A percentile compares a stretch with the other conserved stretches of the same genome.
These are phyloP conservation scores for Arabis hirsuta DNA, from an alignment of 345 rosid species.

Conservation along the genomic window DNA sequence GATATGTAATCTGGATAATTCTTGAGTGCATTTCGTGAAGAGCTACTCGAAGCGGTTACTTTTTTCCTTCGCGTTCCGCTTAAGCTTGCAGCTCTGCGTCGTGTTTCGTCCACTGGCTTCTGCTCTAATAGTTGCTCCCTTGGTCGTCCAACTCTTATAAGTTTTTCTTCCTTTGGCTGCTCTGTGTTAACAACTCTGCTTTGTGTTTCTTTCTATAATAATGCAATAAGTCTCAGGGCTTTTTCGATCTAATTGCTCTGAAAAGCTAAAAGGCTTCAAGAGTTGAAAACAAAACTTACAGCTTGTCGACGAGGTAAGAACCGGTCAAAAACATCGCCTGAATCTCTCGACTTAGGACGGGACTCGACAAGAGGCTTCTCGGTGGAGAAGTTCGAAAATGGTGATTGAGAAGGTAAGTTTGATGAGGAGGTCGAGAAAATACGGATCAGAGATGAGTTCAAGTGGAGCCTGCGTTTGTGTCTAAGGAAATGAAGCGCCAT, in stretches of 20 bases:
- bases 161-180: conserved; percentile 9
- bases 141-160: not conserved
- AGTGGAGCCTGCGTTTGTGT: not conserved
- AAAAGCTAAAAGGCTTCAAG: not conserved
- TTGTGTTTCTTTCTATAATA: conserved; percentile 7
- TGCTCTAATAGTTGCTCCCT: conserved; percentile 2
- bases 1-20: conserved; percentile 12
- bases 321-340: not conserved
- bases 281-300: not conserved
- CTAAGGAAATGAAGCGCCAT: conserved; percentile 13
- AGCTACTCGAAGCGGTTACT: not conserved
- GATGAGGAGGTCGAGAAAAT: not conserved
- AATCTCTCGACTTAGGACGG: not conserved
- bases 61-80: not conserved
- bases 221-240: not conserved
- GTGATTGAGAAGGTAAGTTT: not conserved
- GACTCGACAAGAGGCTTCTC: not conserved
- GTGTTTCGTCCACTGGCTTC: not conserved
- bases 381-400: not conserved
- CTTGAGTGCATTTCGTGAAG: not conserved
- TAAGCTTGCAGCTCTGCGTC: conserved; percentile 6
- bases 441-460: not conserved
- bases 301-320: not conserved
- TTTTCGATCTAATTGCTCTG: not conserved
- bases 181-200: not conserved